Base-by-base conservation (phyloP, 2,329 filamentous ascomycete genomes). In the Aspergillus floridensis region DNA sequence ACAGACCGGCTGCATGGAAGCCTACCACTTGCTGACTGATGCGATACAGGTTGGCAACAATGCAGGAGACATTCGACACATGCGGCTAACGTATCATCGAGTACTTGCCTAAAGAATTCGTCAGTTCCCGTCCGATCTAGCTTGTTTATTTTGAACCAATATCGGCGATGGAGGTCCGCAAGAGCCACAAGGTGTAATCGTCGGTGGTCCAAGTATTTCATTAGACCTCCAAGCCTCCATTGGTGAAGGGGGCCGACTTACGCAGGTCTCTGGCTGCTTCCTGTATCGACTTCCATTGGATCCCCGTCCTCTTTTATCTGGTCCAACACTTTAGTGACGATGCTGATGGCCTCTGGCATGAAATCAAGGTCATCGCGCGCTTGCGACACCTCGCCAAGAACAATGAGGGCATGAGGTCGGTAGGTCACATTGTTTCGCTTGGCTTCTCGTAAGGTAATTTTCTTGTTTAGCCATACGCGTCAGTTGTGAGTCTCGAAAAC, bases 391-490 rank as follows among this genome's bases (percentile, higher is more conserved):
- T 86, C 82, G 70, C 90, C 92, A 5, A 97, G 79, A 35, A 86
- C 87, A 57, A 80, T 79, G 63, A 96, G 84, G 0, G 91, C 90
- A 73, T 91, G 83, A 21, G 89, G 88, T 14, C 90, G 86, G 75
- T 98, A 99, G 7, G 81, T 81, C n/a, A 87, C 85, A 69, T 97
- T 97, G 71, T 93, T 93, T 32, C 95, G 86, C 79, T 95, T 97
- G 8, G 92, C 92, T 81, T 99, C 95, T 59, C 93, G 85, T 16
- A 93, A 74, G 5, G 85, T 85, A 64, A 96, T 89, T 5, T 63
- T 69, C 82, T 93, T 41, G 21, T 14, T 22, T 21, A 44, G 32
- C 32, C 32, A 35, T 49, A 53, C 46, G 41, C 16, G 49, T 62
- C 32, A 57, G 54, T 14, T 26, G 16, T 21, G 19, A 49, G 8